Evolutionary conservation across 2,329 filamentous ascomycete species (phyloP), one percentile per base, ranked within the genome.

Genomic region (Ambrosiella beaveri): DNA sequence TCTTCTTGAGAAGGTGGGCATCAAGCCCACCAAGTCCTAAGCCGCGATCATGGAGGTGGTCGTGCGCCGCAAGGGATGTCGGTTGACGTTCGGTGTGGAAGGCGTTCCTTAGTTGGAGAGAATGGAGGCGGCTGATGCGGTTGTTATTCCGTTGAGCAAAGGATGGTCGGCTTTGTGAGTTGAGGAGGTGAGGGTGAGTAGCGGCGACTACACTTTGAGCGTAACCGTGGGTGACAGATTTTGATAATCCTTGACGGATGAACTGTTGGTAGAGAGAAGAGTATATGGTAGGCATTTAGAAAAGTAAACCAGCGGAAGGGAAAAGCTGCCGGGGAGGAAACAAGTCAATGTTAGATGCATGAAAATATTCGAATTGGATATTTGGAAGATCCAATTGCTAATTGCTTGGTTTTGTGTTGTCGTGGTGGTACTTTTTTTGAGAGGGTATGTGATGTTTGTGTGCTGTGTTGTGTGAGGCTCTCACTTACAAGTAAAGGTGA

Each of bases 211-310:
- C 85, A 63, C 90, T 95, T 71, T 97, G 91, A 66, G 90, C 90
- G 80, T 96, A 97, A 74, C 91, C 91, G 81, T 97, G 88, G 71
- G 88, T 91, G 71, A 97, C 86, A 68, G 90, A 89, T 77, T 97
- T 97, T 67, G 71, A 68, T 74, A 96, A 86, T 85, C 88, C 90
- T 80, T 91, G 87, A 78, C 93, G 91, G 82, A 95, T 88, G 78
- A 97, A 87, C 77, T 79, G 84, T 74, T 81, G 77, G 73, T 82
- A 83, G 64, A 84, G 74, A 68, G 78, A 80, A 63, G 80, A 82
- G 71, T 82, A 83, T 68, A 82, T 81, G 70, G 78, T 76, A 73
- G 81, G 81, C 91, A 96, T 97, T 95, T 94, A 95, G 87, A 79
- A 81, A 71, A 57, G 38, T 47, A 49, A 57, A 80, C 44, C 47